These are phyloP conservation scores for Amoebophrya sp. DNA, from an alignment of 169 alveolate species.

Conservation along the genomic window DNA sequence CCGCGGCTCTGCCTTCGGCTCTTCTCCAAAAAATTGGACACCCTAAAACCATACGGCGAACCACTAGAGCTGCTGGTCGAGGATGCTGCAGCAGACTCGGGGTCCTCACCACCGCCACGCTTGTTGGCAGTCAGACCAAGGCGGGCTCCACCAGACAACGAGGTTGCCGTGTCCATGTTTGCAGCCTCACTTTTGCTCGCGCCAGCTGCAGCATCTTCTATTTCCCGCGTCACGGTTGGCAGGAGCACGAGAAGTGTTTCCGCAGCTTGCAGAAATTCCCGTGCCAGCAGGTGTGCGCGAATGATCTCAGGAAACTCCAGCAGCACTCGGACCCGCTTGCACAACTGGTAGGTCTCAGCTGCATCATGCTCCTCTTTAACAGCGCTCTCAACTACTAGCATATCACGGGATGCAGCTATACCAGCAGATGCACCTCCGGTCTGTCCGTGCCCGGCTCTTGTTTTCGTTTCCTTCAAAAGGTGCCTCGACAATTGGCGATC, in stretches of 20 bases:
- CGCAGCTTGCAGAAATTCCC: background rate
- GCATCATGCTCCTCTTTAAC: background rate
- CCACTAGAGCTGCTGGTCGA: background rate
- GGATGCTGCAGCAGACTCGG: no score
- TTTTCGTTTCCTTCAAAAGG: no score
- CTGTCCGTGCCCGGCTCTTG: no score
- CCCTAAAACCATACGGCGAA: background rate
- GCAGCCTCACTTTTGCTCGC: no score
- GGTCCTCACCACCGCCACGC: no score
- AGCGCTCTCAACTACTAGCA: no score
- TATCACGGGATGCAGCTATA: no score
- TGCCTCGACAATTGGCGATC: no score
- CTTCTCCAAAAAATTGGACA: no score
- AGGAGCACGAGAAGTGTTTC: background rate
- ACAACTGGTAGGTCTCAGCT: background rate
- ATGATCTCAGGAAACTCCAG: background rate
- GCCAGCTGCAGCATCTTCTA: no score
- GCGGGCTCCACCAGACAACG: background rate
- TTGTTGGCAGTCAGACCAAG: no score
- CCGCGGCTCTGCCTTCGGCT: background rate
- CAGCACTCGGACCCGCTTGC: background rate
- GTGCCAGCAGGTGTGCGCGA: background rate
- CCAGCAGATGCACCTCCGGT: no score
- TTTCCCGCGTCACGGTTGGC: background rate
- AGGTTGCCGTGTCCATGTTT: background rate